Evolutionary conservation across 352 stramenopile genomes (phyloP).

Genomic region (Peronosclerospora sorghi): DNA sequence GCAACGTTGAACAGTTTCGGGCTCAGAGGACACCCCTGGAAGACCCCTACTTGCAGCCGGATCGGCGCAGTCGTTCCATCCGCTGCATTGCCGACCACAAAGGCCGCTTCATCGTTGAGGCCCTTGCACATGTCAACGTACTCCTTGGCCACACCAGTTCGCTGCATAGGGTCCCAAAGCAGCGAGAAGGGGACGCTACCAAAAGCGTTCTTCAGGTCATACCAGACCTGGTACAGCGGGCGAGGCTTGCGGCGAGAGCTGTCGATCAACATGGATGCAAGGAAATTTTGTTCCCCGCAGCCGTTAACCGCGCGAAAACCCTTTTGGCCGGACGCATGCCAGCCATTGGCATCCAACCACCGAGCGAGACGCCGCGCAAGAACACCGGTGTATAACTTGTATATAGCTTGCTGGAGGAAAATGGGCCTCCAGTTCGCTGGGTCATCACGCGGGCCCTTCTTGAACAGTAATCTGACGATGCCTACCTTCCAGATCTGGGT

Average conservation of each 20-base stretch:
- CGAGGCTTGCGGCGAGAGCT: conserved; percentile 7
- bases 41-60: conserved; percentile 5
- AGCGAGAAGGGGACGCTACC: conserved; percentile 9
- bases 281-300: conserved; percentile 23
- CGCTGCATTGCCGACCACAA: conserved; percentile 7
- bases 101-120: conserved; percentile 4
- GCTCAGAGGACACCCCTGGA: conserved; percentile 19
- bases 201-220: conserved; percentile 18
- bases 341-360: no score
- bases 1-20: conserved; percentile 15
- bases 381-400: conserved; percentile 20
- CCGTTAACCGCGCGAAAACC: conserved; percentile 21
- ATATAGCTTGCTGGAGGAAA: conserved; percentile 22
- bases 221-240: conserved; percentile 12
- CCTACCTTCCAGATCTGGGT: conserved; percentile 15
- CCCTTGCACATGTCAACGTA: conserved; percentile 6
- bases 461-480: no score
- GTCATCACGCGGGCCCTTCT: conserved; percentile 6
- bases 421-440: conserved; percentile 19
- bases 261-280: conserved; percentile 10
- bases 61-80: conserved; percentile 12
- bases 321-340: background rate
- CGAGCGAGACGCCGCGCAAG: background rate
- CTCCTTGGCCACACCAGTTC: background rate
- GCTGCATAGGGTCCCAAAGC: conserved; percentile 7